Conservation (phyloP, 148 eudicot genomes). For the Fagopyrum tataricum region DNA sequence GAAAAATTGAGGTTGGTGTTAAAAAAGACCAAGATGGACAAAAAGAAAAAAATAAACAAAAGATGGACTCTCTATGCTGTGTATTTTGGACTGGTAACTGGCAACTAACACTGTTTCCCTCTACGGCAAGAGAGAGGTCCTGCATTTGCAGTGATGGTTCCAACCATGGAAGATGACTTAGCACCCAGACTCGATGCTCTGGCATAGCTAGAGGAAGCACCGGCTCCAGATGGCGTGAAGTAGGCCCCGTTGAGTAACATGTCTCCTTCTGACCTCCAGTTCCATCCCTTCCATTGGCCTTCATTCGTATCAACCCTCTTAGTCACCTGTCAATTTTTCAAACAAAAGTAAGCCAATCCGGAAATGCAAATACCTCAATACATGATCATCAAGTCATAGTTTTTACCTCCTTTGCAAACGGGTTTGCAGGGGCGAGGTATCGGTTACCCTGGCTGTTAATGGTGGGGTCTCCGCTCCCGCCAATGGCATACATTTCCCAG, state of each 20-base stretch:
- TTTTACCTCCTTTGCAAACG: conserved; percentile 61
- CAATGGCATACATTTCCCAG: conserved; percentile 94
- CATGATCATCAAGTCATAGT: no score
- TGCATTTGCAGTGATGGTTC: conserved; percentile 62
- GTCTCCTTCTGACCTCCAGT: conserved; percentile 96
- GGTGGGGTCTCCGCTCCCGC: conserved; percentile 87
- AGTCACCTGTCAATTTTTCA: conserved; percentile 39
- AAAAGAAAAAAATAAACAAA: background rate
- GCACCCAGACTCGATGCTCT: conserved; percentile 92
- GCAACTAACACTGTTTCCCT: conserved; percentile 56
- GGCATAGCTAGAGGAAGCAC: conserved; percentile 83
- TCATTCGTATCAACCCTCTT: conserved; percentile 63
- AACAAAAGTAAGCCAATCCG: background rate
- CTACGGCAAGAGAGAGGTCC: conserved; percentile 74
- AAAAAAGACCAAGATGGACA: conserved; percentile 10
- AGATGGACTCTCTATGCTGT: conserved; percentile 11
- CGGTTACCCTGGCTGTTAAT: conserved; percentile 96
- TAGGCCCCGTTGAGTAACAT: conserved; percentile 81
- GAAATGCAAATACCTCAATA: no score
- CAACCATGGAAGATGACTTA: conserved; percentile 79
- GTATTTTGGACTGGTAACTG: conserved; percentile 9
- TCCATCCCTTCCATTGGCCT: conserved; percentile 68
- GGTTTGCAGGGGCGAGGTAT: conserved; percentile 73
- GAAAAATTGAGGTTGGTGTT: conserved; percentile 7
- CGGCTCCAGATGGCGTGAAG: conserved; percentile 81